Evolutionary conservation across 495 filamentous ascomycete genomes (phyloP).

Genomic region (Hyaloscypha hepaticicola): DNA sequence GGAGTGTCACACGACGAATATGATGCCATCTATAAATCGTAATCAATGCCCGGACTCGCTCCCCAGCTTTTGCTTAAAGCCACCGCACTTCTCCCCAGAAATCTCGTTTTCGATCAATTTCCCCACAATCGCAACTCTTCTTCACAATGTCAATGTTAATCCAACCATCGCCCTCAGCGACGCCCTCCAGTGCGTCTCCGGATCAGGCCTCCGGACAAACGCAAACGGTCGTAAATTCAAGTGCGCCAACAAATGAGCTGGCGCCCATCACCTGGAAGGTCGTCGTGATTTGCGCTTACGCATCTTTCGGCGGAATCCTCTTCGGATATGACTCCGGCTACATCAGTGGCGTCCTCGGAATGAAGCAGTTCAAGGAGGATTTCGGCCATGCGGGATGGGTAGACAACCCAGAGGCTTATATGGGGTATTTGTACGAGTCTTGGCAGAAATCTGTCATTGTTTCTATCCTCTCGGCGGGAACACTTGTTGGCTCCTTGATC

Average conservation of each 20-base stretch:
- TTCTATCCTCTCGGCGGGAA: constrained; percentile 84
- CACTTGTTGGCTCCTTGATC: constrained; percentile 77
- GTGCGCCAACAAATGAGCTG: background rate
- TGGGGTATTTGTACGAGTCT: constrained; percentile 11
- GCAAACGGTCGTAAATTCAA: background rate
- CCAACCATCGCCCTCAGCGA: too few relatives aligned
- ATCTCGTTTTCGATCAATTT: too few relatives aligned
- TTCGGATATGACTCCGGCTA: constrained; percentile 61
- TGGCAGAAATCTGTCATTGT: constrained; percentile 61
- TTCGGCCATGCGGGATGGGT: constrained; percentile 27
- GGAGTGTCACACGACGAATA: too few relatives aligned
- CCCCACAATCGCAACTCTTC: background rate
- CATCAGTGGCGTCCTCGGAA: constrained; percentile 36
- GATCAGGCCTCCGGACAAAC: background rate
- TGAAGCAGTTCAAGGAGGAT: constrained; percentile 54
- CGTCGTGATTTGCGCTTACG: constrained; percentile 60
- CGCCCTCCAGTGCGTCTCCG: too few relatives aligned
- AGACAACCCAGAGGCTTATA: constrained; percentile 56
- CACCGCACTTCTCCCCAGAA: too few relatives aligned
- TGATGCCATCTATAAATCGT: too few relatives aligned
- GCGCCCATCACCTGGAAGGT: constrained; percentile 62
- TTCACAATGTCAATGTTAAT: background rate
- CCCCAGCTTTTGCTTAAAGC: too few relatives aligned
- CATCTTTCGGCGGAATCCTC: constrained; percentile 81
- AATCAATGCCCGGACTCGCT: too few relatives aligned